Conservation (phyloP, 2,329 filamentous ascomycete species). For the Neofusicoccum sp. region DNA sequence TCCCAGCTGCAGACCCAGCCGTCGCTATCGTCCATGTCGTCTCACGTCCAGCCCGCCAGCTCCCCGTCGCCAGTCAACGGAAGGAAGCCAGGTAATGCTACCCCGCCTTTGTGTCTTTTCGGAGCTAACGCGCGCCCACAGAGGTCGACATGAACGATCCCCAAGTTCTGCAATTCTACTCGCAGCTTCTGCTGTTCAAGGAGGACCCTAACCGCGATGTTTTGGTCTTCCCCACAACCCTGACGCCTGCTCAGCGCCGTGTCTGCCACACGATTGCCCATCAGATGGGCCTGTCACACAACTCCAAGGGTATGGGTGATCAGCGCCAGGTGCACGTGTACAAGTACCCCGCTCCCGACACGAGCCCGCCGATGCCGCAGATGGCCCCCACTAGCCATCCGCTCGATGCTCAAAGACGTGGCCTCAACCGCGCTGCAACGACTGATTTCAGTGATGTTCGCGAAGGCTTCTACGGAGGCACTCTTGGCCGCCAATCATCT, state of each 20-base stretch:
- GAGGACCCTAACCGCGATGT: slow-evolving; percentile 76
- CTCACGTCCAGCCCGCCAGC: slow-evolving; percentile 58
- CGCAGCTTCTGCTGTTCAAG: slow-evolving; percentile 86
- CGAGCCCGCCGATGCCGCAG: slow-evolving; percentile 65
- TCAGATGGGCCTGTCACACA: slow-evolving; percentile 89
- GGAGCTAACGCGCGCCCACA: slow-evolving; percentile 33
- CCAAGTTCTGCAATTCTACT: slow-evolving; percentile 83
- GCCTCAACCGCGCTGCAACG: slow-evolving; percentile 90
- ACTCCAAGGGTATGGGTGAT: slow-evolving; percentile 85
- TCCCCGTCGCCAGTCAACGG: slow-evolving; percentile 70
- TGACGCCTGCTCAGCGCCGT: slow-evolving; percentile 81
- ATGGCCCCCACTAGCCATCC: slow-evolving; percentile 64
- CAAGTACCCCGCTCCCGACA: slow-evolving; percentile 63
- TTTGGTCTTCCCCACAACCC: slow-evolving; percentile 78
- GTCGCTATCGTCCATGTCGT: slow-evolving; percentile 78
- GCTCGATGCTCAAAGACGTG: slow-evolving; percentile 77
- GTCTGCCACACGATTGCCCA: slow-evolving; percentile 94
- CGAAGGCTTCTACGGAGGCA: slow-evolving; percentile 72
- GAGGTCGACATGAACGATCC: slow-evolving; percentile 93
- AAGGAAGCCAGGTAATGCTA: slow-evolving; percentile 50
- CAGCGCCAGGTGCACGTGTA: slow-evolving; percentile 89
- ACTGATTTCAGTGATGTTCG: slow-evolving; percentile 90
- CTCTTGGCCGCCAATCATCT: slow-evolving; percentile 77
- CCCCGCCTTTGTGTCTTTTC: slow-evolving; percentile 25
- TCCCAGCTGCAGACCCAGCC: slow-evolving; percentile 77